A percentile compares a stretch with the other conserved stretches of the same genome.
Evolutionary conservation across 2,329 filamentous ascomycete species (phyloP).

Genomic region (Penicillium capsulatum): DNA sequence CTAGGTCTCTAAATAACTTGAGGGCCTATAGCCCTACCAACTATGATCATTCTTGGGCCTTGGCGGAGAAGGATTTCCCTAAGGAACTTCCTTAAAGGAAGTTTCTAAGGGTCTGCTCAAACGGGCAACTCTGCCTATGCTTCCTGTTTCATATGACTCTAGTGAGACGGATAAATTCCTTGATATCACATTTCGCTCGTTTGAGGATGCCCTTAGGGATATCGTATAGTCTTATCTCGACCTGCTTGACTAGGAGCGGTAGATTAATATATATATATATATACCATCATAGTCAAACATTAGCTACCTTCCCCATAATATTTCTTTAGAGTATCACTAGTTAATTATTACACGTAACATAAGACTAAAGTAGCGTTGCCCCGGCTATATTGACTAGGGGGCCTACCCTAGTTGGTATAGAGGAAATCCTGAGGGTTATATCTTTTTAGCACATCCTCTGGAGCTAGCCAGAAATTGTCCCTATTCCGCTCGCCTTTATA

Average conservation of each 20-base stretch:
- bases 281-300: not conserved
- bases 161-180: constrained; percentile 2
- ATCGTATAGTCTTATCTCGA: constrained; percentile 3
- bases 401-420: no score
- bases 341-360: no score
- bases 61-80: constrained; percentile 1
- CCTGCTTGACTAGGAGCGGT: not conserved
- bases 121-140: not conserved
- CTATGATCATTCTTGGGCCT: constrained; percentile 1
- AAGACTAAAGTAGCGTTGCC: no score
- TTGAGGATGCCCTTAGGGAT: constrained; percentile 5
- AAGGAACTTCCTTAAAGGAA: no score
- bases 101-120: constrained; percentile 1
- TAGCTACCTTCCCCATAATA: no score
- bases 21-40: constrained; percentile 38
- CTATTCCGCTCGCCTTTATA: no score
- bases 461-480: no score
- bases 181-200: constrained; percentile 2
- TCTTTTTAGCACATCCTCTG: no score
- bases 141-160: constrained; percentile 5
- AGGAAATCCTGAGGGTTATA: no score
- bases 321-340: no score
- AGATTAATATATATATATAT: constrained; percentile 7
- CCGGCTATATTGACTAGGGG: no score
- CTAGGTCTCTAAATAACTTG: constrained; percentile 32